These are phyloP conservation scores for Cryptococcus sp. DNA, from an alignment of 1,284 basidiomycete species.

Conservation along the genomic window DNA sequence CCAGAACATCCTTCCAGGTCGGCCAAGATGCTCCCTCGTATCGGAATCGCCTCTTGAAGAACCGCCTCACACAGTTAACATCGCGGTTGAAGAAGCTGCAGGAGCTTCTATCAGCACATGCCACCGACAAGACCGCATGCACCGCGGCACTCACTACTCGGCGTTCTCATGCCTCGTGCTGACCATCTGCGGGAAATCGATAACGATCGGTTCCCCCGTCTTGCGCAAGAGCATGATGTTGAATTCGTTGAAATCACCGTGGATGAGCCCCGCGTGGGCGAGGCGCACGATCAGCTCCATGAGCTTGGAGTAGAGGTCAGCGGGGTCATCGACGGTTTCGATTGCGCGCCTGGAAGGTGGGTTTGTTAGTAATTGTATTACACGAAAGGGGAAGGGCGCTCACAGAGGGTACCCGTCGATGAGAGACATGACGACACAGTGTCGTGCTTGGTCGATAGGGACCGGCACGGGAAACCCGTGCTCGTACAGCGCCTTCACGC, in stretches of 20 bases:
- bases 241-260: conserved; percentile 99
- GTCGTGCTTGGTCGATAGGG: conserved; percentile 90
- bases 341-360: conserved; percentile 71
- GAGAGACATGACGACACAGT: conserved; percentile 93
- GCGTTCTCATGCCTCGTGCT: conserved; percentile 95
- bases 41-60: conserved; percentile 87
- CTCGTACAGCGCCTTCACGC: conserved; percentile 78
- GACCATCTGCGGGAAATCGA: conserved; percentile 97
- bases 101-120: background rate
- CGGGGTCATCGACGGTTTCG: conserved; percentile 73
- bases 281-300: conserved; percentile 97
- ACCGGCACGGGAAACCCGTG: conserved; percentile 89
- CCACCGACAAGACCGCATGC: background rate
- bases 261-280: conserved; percentile 87
- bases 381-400: conserved; percentile 36
- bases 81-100: conserved; percentile 98
- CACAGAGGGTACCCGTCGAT: conserved; percentile 94
- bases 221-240: conserved; percentile 89
- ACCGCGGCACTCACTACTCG: conserved; percentile 68
- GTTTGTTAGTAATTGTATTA: conserved; percentile 8
- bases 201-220: conserved; percentile 80
- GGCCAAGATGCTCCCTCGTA: conserved; percentile 90
- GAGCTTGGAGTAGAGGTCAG: conserved; percentile 81
- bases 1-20: conserved; percentile 65
- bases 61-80: conserved; percentile 90